Percentiles rank a stretch among this genome's conserved stretches.
phyloP scores from a whole-genome alignment of 1,139 yeast species.

The Meyerozyma elateridarum region DNA sequence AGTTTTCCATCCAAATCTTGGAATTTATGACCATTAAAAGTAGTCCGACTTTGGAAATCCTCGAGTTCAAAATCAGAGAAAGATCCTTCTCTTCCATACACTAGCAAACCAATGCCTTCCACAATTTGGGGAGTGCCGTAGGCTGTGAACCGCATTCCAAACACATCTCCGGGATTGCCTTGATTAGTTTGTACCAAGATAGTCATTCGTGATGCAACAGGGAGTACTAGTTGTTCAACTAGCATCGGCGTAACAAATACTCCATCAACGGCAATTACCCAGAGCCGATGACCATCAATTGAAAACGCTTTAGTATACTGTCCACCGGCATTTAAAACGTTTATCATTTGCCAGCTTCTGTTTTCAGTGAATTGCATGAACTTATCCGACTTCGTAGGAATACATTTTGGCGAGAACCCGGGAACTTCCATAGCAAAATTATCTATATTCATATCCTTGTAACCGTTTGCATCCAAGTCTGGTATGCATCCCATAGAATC shows the following conservation, averaged over 20 bases:
- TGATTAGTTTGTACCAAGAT: constrained; percentile 22
- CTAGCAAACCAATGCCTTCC: constrained; percentile 24
- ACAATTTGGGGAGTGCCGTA: constrained; percentile 25
- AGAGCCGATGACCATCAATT: constrained; percentile 30
- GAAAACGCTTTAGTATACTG: constrained; percentile 29
- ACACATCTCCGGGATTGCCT: constrained; percentile 12
- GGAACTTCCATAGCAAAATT: constrained; percentile 19
- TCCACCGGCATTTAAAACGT: constrained; percentile 30
- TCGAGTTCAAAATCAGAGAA: not conserved
- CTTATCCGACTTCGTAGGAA: constrained; percentile 15
- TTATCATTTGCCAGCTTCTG: constrained; percentile 21
- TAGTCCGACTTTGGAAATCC: not conserved
- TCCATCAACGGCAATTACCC: constrained; percentile 30
- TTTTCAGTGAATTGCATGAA: constrained; percentile 18
- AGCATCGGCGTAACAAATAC: constrained; percentile 21
- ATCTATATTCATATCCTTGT: constrained; percentile 15
- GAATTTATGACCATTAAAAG: constrained; percentile 6
- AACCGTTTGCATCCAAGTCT: constrained; percentile 16
- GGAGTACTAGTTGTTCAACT: constrained; percentile 22
- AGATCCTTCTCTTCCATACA: constrained; percentile 16
- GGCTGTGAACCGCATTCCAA: constrained; percentile 26
- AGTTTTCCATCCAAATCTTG: constrained; percentile 19
- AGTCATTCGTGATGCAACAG: constrained; percentile 27
- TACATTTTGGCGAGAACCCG: constrained; percentile 21
- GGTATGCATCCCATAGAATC: constrained; percentile 23